A percentile compares a stretch with the other conserved stretches of the same genome.
Evolutionary conservation across 2,329 filamentous ascomycete species (phyloP).

Genomic region (Pestalotiopsis sp.): DNA sequence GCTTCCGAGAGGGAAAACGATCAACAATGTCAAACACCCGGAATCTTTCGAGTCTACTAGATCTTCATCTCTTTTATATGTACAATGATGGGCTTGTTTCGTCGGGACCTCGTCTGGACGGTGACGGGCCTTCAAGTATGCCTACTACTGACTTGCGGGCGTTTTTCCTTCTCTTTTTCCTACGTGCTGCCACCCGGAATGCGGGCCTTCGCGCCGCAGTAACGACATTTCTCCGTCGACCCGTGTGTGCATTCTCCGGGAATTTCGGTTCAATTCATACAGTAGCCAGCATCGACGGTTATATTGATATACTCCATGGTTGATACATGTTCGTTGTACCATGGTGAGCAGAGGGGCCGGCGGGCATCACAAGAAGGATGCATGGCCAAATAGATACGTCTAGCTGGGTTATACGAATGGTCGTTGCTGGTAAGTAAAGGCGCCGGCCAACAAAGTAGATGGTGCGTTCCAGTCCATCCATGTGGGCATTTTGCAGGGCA

Average conservation of each 20-base stretch:
- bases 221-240: constrained; percentile 12
- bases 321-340: neutral
- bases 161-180: neutral
- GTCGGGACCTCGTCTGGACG: neutral
- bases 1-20: neutral
- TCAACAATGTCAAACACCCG: neutral
- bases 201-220: constrained; percentile 15
- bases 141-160: neutral
- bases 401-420: too few relatives aligned
- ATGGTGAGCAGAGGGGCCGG: neutral
- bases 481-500: too few relatives aligned
- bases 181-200: constrained; percentile 3
- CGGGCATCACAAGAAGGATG: neutral
- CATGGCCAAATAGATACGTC: neutral
- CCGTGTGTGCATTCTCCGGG: constrained; percentile 6
- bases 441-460: too few relatives aligned
- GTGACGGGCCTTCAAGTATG: neutral
- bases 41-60: neutral
- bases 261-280: constrained; percentile 5
- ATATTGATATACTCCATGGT: neutral
- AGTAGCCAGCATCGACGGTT: neutral
- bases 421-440: too few relatives aligned
- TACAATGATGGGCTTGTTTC: too few relatives aligned
- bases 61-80: too few relatives aligned
- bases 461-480: too few relatives aligned